Base-by-base conservation (phyloP, 768 basidiomycete genomes). In the Leucosporidium creatinivorum region DNA sequence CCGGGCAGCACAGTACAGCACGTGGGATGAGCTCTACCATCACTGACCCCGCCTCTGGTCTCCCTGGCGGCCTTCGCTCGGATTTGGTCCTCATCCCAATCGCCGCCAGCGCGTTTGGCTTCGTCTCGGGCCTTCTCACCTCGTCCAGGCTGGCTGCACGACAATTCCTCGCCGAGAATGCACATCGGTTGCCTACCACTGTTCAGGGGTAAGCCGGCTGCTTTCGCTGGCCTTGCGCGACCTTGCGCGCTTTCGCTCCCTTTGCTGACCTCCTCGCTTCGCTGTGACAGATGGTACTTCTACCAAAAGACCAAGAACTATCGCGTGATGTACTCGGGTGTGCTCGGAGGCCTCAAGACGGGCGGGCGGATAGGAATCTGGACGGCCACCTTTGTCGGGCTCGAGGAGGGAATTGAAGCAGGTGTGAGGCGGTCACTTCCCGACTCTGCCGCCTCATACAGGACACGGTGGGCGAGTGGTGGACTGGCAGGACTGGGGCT, bases 291-390 rank as follows among this genome's bases (percentile, higher is more conserved):
- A 66, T 93, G 92, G 91, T 94, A 93, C 78, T 88, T 91, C 74
- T 93, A 94, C 85, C 89, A 91, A 77, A 93, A 93, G 81, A 92
- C 90, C 33, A 94, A 93, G 79, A 93, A 93, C 81, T 93, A 93
- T 81, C 82, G 84, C 73, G 85, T 92, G 73, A 83, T 91, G 75
- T 82, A 86, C 69, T 87, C 83, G 0, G 91, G 84, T 13, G 76
- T 93, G 76, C 84, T 84, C 74, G 85, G 84, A 21, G 91, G 84
- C 12, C 44, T 73, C 44, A 21, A 30, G 33, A 72, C 70, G 23
- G 70, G 70, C 26, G 28, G 39, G 0, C 62, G 70, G 0, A 56
- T 69, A 17, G 68, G 33, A 7, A 15, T 51, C 1, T 73, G 72
- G 72, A 67, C 68, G 0, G 52, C 25, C 13, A 60, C 68, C 4